Conservation (phyloP, 768 basidiomycete species). For the Favolaschia claudopus region DNA sequence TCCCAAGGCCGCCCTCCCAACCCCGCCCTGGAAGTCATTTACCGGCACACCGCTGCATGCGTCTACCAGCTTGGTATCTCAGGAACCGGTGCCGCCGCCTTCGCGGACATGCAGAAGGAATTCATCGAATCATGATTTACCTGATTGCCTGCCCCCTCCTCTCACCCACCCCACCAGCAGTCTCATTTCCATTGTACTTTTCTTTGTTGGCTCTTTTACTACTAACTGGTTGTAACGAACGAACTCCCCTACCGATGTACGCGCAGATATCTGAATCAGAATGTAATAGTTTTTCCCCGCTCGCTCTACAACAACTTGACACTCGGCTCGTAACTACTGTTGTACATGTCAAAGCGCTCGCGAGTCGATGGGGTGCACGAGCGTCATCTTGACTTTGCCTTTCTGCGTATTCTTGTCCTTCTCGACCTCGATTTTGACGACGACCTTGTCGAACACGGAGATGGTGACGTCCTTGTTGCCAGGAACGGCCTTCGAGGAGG, state of each 20-base stretch:
- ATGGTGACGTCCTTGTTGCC: slow-evolving; percentile 60
- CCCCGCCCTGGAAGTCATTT: slow-evolving; percentile 79
- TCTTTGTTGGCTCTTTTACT: slow-evolving; percentile 7
- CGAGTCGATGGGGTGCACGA: slow-evolving; percentile 72
- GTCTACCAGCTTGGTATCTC: slow-evolving; percentile 74
- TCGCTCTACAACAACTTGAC: not conserved
- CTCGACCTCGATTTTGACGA: slow-evolving; percentile 89
- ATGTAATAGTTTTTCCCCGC: slow-evolving; percentile 11
- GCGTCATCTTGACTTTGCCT: slow-evolving; percentile 86
- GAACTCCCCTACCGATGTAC: slow-evolving; percentile 14
- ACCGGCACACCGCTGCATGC: slow-evolving; percentile 75
- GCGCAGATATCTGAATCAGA: slow-evolving; percentile 23
- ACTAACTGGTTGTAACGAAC: slow-evolving; percentile 12
- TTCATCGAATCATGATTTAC: slow-evolving; percentile 58
- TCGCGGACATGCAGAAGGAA: slow-evolving; percentile 81
- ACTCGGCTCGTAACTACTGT: too few relatives aligned
- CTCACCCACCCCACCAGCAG: not conserved
- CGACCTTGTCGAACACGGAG: slow-evolving; percentile 93
- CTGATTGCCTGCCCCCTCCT: not conserved
- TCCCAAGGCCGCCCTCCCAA: slow-evolving; percentile 78
- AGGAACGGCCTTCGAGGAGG: slow-evolving; percentile 31
- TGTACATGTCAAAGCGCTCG: slow-evolving; percentile 42
- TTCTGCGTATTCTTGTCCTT: slow-evolving; percentile 95
- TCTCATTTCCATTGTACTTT: slow-evolving; percentile 5
- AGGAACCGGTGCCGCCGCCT: slow-evolving; percentile 81